phyloP scores from a whole-genome alignment of 805 yeast species.

The Torulaspora indica region DNA sequence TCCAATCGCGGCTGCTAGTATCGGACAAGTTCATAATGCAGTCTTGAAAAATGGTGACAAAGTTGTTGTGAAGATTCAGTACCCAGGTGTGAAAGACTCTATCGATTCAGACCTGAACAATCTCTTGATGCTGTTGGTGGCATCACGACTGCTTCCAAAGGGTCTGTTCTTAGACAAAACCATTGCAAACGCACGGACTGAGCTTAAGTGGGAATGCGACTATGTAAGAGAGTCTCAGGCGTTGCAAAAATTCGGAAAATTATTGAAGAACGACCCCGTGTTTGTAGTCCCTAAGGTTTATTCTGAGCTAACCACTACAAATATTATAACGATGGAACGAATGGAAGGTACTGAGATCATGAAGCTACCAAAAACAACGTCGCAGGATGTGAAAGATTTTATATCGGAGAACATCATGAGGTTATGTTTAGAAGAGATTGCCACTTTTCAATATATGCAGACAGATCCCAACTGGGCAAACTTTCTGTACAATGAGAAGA shows the following conservation, averaged over 20 bases:
- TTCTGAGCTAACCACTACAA: conserved; percentile 71
- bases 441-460: conserved; percentile 86
- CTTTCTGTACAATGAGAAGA: conserved; percentile 71
- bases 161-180: conserved; percentile 90
- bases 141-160: conserved; percentile 80
- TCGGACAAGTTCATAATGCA: conserved; percentile 93
- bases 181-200: conserved; percentile 86
- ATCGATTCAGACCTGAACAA: conserved; percentile 93
- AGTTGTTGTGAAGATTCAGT: conserved; percentile 93
- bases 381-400: conserved; percentile 69
- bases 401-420: conserved; percentile 84
- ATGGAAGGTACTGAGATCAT: conserved; percentile 81
- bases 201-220: conserved; percentile 97
- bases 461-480: conserved; percentile 99
- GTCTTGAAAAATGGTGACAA: conserved; percentile 57
- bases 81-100: conserved; percentile 92
- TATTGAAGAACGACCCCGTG: conserved; percentile 54
- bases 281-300: conserved; percentile 80
- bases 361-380: conserved; percentile 57
- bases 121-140: conserved; percentile 72
- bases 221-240: conserved; percentile 83
- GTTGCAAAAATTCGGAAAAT: conserved; percentile 59
- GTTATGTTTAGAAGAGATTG: conserved; percentile 79
- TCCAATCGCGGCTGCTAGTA: conserved; percentile 96
- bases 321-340: conserved; percentile 82